Evolutionary conservation across 768 basidiomycete species (phyloP).

Genomic region (Leccinum variicolor): DNA sequence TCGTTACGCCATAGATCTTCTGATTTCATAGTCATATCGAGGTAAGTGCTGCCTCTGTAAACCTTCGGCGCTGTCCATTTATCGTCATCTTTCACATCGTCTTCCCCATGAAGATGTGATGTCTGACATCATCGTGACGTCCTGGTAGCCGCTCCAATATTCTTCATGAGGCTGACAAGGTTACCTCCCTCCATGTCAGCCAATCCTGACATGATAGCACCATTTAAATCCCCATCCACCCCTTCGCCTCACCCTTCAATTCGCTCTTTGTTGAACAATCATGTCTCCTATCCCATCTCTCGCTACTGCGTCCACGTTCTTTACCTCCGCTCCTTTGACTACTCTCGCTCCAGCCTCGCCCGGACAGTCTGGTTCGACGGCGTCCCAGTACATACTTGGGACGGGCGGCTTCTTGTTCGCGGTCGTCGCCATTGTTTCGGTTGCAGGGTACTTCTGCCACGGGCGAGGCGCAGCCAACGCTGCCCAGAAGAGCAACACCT

Average conservation of each 20-base stretch:
- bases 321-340: slow-evolving; percentile 1
- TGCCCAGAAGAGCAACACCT: neutral
- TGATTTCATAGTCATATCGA: neutral
- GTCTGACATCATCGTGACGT: neutral
- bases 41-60: neutral
- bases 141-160: neutral
- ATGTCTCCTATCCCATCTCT: slow-evolving; percentile 19
- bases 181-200: neutral
- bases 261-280: neutral
- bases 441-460: slow-evolving; percentile 15
- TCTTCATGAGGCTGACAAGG: slow-evolving; percentile 14
- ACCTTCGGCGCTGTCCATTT: no score
- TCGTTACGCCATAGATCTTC: neutral
- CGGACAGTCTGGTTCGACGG: neutral
- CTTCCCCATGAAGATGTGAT: neutral
- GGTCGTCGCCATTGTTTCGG: slow-evolving; percentile 8
- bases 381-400: slow-evolving; percentile 1
- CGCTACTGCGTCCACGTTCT: slow-evolving; percentile 3
- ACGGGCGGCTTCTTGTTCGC: slow-evolving; percentile 18
- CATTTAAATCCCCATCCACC: slow-evolving; percentile 2
- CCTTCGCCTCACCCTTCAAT: neutral
- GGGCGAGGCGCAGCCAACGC: neutral
- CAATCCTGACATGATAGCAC: neutral
- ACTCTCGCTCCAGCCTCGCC: neutral
- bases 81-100: neutral